phyloP scores from a whole-genome alignment of 768 basidiomycete genomes.

The Tylopilus subfusipes region DNA sequence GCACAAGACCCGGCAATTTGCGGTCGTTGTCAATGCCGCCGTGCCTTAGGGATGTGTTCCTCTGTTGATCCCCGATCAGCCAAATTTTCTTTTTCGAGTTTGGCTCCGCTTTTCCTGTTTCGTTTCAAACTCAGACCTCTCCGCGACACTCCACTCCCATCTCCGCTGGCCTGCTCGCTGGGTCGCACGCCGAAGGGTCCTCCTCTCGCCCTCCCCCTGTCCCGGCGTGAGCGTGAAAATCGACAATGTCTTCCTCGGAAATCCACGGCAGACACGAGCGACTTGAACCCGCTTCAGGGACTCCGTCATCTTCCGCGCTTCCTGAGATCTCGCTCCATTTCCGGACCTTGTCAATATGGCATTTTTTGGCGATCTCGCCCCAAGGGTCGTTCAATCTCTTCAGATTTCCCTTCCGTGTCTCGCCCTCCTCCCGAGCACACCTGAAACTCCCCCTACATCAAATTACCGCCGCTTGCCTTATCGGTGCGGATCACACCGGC shows the following conservation, averaged over 20 bases:
- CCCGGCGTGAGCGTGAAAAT: neutral
- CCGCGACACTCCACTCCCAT: constrained; percentile 24
- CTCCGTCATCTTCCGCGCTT: constrained; percentile 19
- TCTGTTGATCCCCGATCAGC: constrained; percentile 66
- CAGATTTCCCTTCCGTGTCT: constrained; percentile 5
- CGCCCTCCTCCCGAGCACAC: too few species aligned
- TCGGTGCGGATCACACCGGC: constrained; percentile 16
- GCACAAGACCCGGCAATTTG: constrained; percentile 25
- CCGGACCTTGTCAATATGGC: constrained; percentile 21
- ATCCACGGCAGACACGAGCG: constrained; percentile 21
- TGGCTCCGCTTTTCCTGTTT: constrained; percentile 30
- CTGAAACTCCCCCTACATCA: too few species aligned
- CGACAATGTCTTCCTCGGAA: constrained; percentile 10
- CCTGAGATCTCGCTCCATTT: constrained; percentile 27
- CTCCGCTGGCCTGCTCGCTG: constrained; percentile 20
- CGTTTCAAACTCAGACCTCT: constrained; percentile 26
- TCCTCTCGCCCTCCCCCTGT: neutral
- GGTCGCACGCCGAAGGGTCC: neutral
- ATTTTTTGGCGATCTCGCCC: constrained; percentile 21
- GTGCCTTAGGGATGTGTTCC: constrained; percentile 34
- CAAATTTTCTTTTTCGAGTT: constrained; percentile 33
- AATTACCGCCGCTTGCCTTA: constrained; percentile 13
- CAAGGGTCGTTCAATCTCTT: constrained; percentile 1
- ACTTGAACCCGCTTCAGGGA: constrained; percentile 21
- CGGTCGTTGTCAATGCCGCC: constrained; percentile 26